Evolutionary conservation across 192 early-diverging fungal species (phyloP), one percentile per base, ranked within the genome.

Genomic region (Coemansia sp.): DNA sequence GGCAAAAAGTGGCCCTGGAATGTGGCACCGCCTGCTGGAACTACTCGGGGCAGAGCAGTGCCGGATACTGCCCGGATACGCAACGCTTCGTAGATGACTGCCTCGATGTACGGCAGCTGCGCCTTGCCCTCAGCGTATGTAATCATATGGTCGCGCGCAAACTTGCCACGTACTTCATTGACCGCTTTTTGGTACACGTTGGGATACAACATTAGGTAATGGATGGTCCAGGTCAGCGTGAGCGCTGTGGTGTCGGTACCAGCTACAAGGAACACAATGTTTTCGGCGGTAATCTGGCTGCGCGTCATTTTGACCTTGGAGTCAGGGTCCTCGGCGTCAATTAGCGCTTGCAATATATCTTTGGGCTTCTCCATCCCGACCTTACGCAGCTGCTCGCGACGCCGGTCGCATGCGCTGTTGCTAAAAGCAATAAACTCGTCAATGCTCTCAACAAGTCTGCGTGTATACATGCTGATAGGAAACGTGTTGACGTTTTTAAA

Each of bases 1-100:
- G 79, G 79, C 14, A 82, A 18, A 37, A 63, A 73, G 20, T 70
- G 58, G 5, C 67, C 70, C 15, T 70, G 70, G 58, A 76, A 58
- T 2, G 67, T 74, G 8, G 63, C 66, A 0, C 79, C 79, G 34
- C 62, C 70, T 20, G 58, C 31, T 0, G 79, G 79, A 3, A 82
- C 67, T 0, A 70, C 48, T 3, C 79, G 61, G 3, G 62, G 53
- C 14, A 76, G 40, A 17, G 44, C 25, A 0, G 53, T 23, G 12
- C 67, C 70, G 0, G 68, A 61, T 1, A 74, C 74, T 0, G 68
- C 56, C 1, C 56, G 64, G 5, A 82, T 57, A 6, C 80, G 56
- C 61, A 82, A 11, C 0, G 74, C 63, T 52, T 82, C 80, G 62
- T 68, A 66, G 37, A 82, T 73, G 38, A 72, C 72, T 0, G 74